Conservation (phyloP, 1,284 basidiomycete species). For the Puccinia coronata region DNA sequence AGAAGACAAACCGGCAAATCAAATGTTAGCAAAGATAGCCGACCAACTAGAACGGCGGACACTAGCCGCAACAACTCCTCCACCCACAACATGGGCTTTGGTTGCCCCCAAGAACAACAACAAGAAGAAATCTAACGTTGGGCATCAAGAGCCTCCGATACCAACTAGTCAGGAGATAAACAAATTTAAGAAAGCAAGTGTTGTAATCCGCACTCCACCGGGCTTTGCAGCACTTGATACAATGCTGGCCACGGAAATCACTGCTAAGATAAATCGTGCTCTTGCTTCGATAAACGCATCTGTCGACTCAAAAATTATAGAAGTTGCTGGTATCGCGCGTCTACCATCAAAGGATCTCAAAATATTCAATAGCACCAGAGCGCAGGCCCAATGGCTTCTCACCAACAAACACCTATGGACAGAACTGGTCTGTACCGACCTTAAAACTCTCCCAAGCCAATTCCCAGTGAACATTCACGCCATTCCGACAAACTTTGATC, state of each 20-base stretch:
- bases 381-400: neutral
- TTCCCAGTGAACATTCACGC: neutral
- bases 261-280: neutral
- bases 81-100: neutral
- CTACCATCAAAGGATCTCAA: neutral
- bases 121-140: neutral
- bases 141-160: neutral
- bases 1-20: neutral
- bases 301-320: neutral
- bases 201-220: neutral
- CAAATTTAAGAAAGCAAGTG: neutral
- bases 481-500: neutral
- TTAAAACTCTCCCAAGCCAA: neutral
- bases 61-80: neutral
- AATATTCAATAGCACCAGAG: neutral
- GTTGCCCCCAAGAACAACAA: neutral
- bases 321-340: neutral
- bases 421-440: neutral
- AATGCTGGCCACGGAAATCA: neutral
- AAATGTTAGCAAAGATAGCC: neutral
- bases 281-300: neutral
- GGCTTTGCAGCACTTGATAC: neutral
- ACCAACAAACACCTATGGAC: slow-evolving; percentile 2
- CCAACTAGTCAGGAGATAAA: neutral
- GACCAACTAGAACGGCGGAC: neutral